Percentiles rank a stretch among this genome's conserved stretches.
These are phyloP conservation scores for Lodderomyces metapsilosis DNA, from an alignment of 1,139 yeast genomes.

Conservation along the genomic window DNA sequence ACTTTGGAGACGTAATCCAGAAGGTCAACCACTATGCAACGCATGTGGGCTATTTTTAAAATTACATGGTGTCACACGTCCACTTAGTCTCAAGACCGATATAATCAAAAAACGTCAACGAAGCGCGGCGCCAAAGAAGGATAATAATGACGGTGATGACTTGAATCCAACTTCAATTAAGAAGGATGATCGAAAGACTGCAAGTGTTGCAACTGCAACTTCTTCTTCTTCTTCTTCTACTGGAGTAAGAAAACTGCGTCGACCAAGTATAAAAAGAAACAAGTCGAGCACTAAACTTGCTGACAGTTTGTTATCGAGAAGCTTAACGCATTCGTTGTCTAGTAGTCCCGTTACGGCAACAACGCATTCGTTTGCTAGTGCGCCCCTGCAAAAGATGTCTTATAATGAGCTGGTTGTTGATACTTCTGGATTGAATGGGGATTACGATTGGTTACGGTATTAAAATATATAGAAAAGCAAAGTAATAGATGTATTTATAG, in stretches of 20 bases:
- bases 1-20: conserved; percentile 56
- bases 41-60: conserved; percentile 61
- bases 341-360: not conserved
- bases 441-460: conserved; percentile 39
- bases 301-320: conserved; percentile 9
- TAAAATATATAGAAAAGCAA: not conserved
- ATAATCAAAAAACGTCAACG: conserved; percentile 72
- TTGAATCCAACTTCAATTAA: conserved; percentile 32
- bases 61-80: conserved; percentile 58
- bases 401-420: conserved; percentile 1
- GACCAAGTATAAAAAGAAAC: conserved; percentile 10
- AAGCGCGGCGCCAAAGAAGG: conserved; percentile 6
- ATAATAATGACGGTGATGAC: conserved; percentile 35
- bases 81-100: conserved; percentile 76
- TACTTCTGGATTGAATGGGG: conserved; percentile 3
- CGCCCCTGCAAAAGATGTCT: not conserved
- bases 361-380: not conserved
- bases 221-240: not conserved
- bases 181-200: conserved; percentile 4
- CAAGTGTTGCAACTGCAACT: not conserved
- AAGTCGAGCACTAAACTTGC: conserved; percentile 7
- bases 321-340: not conserved
- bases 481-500: not conserved
- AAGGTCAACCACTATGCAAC: conserved; percentile 55
- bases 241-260: conserved; percentile 5